These are phyloP conservation scores for Talaromyces rugulosus DNA, from an alignment of 2,329 filamentous ascomycete genomes.

Conservation along the genomic window DNA sequence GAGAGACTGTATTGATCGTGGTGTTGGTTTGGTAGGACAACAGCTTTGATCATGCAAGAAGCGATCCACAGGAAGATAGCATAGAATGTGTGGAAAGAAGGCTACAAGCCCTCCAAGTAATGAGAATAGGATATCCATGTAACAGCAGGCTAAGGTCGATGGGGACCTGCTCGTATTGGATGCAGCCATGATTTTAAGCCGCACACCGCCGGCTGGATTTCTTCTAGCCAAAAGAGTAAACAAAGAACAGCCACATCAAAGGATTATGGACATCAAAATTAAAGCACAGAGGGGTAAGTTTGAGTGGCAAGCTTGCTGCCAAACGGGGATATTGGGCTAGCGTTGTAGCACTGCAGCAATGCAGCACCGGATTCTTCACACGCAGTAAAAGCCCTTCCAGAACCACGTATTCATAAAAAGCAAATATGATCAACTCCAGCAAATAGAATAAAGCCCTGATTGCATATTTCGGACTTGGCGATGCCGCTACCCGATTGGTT, in stretches of 20 bases:
- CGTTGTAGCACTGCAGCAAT: slow-evolving; percentile 8
- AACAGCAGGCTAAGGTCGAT: background rate
- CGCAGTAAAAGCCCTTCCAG: slow-evolving; percentile 4
- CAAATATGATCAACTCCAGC: slow-evolving; percentile 5
- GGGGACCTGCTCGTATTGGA: slow-evolving; percentile 11
- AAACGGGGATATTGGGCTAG: slow-evolving; percentile 7
- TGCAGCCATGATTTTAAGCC: background rate
- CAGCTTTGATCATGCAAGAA: background rate
- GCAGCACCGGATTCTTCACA: too few species aligned
- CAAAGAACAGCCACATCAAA: background rate
- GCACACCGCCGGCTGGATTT: slow-evolving; percentile 6
- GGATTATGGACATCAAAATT: background rate
- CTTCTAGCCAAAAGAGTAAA: background rate
- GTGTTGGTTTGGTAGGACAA: background rate
- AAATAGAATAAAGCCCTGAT: slow-evolving; percentile 1
- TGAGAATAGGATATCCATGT: slow-evolving; percentile 1
- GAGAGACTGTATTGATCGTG: background rate
- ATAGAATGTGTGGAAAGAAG: background rate
- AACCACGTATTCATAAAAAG: slow-evolving; percentile 5
- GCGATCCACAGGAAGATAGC: background rate
- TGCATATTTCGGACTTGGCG: slow-evolving; percentile 3
- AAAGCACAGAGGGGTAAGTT: background rate
- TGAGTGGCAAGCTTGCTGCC: slow-evolving; percentile 2
- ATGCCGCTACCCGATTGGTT: slow-evolving; percentile 9
- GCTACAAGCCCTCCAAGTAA: background rate